phyloP scores from a whole-genome alignment of 1,139 yeast species.

The Lodderomyces beijingensis region DNA sequence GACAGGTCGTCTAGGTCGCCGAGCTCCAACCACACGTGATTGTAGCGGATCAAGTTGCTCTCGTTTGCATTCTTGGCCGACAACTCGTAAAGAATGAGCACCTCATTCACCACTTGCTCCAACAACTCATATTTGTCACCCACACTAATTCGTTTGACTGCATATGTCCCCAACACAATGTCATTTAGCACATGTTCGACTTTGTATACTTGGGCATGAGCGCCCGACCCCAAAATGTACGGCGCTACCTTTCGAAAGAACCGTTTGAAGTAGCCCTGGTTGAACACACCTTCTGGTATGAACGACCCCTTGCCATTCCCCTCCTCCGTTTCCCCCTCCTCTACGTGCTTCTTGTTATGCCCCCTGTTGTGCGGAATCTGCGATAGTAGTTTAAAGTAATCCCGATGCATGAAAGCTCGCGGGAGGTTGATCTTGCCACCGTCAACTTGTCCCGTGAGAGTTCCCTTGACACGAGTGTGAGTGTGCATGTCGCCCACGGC shows the following conservation, averaged over 20 bases:
- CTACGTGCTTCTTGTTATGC: not conserved
- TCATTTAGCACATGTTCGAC: slow-evolving; percentile 77
- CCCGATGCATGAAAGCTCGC: slow-evolving; percentile 31
- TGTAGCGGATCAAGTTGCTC: slow-evolving; percentile 71
- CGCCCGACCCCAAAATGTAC: slow-evolving; percentile 64
- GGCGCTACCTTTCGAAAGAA: slow-evolving; percentile 54
- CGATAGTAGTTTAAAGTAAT: slow-evolving; percentile 37
- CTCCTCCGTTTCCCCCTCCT: not conserved
- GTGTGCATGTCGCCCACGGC: slow-evolving; percentile 3
- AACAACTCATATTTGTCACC: slow-evolving; percentile 71
- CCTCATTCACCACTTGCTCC: slow-evolving; percentile 71
- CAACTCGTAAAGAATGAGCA: slow-evolving; percentile 54
- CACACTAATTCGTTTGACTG: slow-evolving; percentile 77
- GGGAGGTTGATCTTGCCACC: slow-evolving; percentile 8
- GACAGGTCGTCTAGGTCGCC: slow-evolving; percentile 51
- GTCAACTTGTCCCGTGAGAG: slow-evolving; percentile 2
- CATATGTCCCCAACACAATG: slow-evolving; percentile 71
- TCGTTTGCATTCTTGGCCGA: slow-evolving; percentile 38
- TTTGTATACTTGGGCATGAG: slow-evolving; percentile 77
- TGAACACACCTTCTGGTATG: slow-evolving; percentile 45
- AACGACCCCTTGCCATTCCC: slow-evolving; percentile 2
- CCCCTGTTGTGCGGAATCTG: slow-evolving; percentile 21
- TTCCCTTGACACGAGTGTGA: not conserved
- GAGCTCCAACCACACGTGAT: slow-evolving; percentile 88
- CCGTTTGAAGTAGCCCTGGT: slow-evolving; percentile 69